Conservation (phyloP, 331 rosid species). For the Malus hybrid region DNA sequence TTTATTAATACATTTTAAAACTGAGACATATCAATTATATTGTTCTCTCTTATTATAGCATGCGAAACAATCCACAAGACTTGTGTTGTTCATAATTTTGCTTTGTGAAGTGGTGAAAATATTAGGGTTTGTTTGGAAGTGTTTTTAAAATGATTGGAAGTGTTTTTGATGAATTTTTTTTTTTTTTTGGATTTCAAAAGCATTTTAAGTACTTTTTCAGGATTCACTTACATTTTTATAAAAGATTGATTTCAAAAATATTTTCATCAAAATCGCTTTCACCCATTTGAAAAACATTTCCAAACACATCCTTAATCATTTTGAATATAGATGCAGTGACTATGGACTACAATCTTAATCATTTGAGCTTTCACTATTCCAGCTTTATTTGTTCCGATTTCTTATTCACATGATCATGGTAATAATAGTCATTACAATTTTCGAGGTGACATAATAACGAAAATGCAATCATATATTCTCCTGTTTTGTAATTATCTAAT, state of each 20-base stretch:
- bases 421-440: conserved; percentile 20
- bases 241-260: no score
- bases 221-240: no score
- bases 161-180: no score
- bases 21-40: no score
- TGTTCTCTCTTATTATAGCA: not conserved
- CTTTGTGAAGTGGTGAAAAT: not conserved
- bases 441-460: conserved; percentile 23
- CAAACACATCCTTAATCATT: not conserved
- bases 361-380: conserved; percentile 2
- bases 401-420: conserved; percentile 15
- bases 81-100: not conserved
- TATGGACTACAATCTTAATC: not conserved
- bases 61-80: not conserved
- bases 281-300: no score
- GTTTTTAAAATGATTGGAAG: no score
- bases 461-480: conserved; percentile 19
- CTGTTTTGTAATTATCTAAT: conserved; percentile 10
- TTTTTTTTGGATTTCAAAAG: no score
- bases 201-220: rapidly evolving
- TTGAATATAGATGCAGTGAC: not conserved
- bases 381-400: conserved; percentile 18
- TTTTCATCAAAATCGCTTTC: no score
- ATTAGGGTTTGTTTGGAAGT: no score
- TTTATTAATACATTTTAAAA: no score